A percentile compares a stretch with the other conserved stretches of the same genome.
These are phyloP conservation scores for Epichloe uncinata DNA, from an alignment of 2,329 filamentous ascomycete species.

Conservation along the genomic window DNA sequence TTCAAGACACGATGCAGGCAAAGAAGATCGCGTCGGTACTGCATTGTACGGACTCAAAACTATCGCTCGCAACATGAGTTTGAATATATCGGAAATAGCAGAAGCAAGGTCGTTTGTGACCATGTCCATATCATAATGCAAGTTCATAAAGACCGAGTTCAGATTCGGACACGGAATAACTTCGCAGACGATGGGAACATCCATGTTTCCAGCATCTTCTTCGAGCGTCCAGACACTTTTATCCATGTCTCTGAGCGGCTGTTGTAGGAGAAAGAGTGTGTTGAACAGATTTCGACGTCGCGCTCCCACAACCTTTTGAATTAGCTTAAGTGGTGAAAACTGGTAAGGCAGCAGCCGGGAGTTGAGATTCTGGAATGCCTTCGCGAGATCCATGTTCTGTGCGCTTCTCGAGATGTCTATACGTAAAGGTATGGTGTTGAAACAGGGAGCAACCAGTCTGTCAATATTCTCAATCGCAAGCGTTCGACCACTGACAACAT, in stretches of 20 bases:
- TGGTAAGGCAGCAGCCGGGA: constrained; percentile 53
- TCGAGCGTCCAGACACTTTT: constrained; percentile 40
- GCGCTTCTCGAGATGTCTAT: constrained; percentile 33
- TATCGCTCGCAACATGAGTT: constrained; percentile 14
- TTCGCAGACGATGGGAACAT: constrained; percentile 66
- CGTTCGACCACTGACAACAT: constrained; percentile 67
- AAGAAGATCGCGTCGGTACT: background rate
- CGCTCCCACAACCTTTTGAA: constrained; percentile 41
- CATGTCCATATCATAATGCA: constrained; percentile 47
- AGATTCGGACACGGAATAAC: constrained; percentile 41
- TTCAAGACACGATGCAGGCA: background rate
- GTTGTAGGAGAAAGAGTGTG: constrained; percentile 67
- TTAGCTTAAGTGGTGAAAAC: constrained; percentile 57
- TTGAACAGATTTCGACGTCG: constrained; percentile 54
- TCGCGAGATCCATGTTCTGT: constrained; percentile 44
- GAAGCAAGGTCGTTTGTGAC: constrained; percentile 16
- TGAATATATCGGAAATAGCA: constrained; percentile 19
- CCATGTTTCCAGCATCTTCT: constrained; percentile 51
- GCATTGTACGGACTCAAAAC: constrained; percentile 14
- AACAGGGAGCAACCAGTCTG: constrained; percentile 72
- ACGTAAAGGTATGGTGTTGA: constrained; percentile 74
- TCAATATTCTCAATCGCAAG: constrained; percentile 53
- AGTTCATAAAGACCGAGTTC: constrained; percentile 41
- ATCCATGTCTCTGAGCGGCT: constrained; percentile 43
- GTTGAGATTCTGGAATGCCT: constrained; percentile 47